Conservation (phyloP, 1,139 yeast genomes). For the Saccharomyces pastorianus region DNA sequence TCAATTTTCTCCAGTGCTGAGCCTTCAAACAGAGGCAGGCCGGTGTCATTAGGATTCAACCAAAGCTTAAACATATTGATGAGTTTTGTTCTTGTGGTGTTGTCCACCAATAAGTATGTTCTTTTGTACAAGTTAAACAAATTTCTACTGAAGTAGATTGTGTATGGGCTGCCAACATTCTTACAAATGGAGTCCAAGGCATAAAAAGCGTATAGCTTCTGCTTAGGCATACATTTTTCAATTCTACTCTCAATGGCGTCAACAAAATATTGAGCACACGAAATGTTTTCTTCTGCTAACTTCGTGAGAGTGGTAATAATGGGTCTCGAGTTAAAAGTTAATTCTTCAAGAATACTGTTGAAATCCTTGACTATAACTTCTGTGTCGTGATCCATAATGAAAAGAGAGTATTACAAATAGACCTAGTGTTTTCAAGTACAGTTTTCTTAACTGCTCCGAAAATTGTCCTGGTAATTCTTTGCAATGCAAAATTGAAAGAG, state of each 20-base stretch:
- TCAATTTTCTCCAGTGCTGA: slow-evolving; percentile 69
- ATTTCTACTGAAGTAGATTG: slow-evolving; percentile 50
- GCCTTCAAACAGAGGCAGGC: slow-evolving; percentile 57
- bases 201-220: slow-evolving; percentile 76
- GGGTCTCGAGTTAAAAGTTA: slow-evolving; percentile 85
- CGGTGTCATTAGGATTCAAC: slow-evolving; percentile 44
- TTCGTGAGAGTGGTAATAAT: slow-evolving; percentile 80
- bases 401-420: neutral
- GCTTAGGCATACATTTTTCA: slow-evolving; percentile 64
- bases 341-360: slow-evolving; percentile 43
- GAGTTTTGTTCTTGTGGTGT: slow-evolving; percentile 63
- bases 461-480: neutral
- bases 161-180: slow-evolving; percentile 83
- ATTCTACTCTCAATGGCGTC: slow-evolving; percentile 63
- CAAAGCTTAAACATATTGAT: slow-evolving; percentile 79
- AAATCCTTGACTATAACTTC: slow-evolving; percentile 26
- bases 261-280: slow-evolving; percentile 69
- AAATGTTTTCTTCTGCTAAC: slow-evolving; percentile 76
- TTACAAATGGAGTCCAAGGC: slow-evolving; percentile 89
- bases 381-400: slow-evolving; percentile 21
- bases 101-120: slow-evolving; percentile 71
- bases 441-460: neutral
- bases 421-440: neutral
- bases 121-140: slow-evolving; percentile 48
- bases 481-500: neutral